Evolutionary conservation across 306 rosid genomes (phyloP).

Genomic region (Rosa multiflora): DNA sequence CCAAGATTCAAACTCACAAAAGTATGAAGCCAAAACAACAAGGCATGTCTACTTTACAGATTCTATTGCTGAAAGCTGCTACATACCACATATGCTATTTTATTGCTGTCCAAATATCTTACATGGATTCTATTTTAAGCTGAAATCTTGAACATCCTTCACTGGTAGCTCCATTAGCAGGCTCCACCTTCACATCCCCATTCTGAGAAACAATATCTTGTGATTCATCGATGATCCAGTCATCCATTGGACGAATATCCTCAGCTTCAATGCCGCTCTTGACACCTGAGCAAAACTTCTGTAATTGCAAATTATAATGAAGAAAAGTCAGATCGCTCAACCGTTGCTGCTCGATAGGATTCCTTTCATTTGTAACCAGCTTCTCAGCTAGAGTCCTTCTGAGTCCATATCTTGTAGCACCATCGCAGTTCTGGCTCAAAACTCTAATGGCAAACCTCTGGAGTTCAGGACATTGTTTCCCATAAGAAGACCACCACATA

Average conservation of each 20-base stretch:
- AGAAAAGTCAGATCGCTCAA: conserved; percentile 19
- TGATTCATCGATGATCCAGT: conserved; percentile 21
- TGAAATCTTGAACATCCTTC: background rate
- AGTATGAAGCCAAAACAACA: background rate
- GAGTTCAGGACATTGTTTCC: conserved; percentile 26
- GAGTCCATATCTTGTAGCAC: conserved; percentile 25
- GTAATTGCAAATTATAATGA: conserved; percentile 28
- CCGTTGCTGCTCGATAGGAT: conserved; percentile 22
- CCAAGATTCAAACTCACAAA: background rate
- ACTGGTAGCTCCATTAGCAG: background rate
- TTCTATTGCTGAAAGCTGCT: background rate
- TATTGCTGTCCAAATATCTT: background rate
- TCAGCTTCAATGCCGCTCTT: conserved; percentile 10
- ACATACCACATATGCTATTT: background rate
- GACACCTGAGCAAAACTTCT: conserved; percentile 14
- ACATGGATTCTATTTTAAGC: background rate
- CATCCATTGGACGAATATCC: conserved; percentile 25
- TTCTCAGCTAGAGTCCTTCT: conserved; percentile 26
- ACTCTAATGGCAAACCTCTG: conserved; percentile 29
- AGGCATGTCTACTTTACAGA: background rate
- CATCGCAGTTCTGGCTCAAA: conserved; percentile 30
- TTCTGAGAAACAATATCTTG: background rate
- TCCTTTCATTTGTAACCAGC: conserved; percentile 23
- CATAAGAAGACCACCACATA: conserved; percentile 25
- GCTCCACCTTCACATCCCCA: background rate